A percentile compares a stretch with the other conserved stretches of the same genome.
Conservation (phyloP, 345 rosid genomes). For the Physaria fendleri region DNA sequence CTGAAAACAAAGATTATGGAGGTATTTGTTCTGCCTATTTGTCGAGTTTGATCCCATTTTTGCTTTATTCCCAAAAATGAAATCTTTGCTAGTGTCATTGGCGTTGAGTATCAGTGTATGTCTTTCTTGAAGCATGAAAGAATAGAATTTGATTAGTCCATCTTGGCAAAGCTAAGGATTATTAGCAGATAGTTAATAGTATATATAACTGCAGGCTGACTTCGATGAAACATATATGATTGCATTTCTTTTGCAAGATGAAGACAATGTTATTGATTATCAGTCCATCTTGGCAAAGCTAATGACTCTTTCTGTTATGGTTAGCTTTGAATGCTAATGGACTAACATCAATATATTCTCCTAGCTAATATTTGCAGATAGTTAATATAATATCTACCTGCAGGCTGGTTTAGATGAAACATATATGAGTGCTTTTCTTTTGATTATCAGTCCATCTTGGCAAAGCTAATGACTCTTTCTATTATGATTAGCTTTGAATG, state of each 20-base stretch:
- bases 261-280: no score
- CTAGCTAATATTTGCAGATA: slow-evolving; percentile 5
- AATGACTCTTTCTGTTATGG: slow-evolving; percentile 21
- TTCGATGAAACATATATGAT: slow-evolving; percentile 12
- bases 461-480: no score
- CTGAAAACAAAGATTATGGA: slow-evolving; percentile 88
- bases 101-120: not conserved
- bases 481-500: not conserved
- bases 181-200: not conserved
- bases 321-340: slow-evolving; percentile 40
- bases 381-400: slow-evolving; percentile 10
- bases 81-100: not conserved
- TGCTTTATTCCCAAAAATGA: not conserved
- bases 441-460: no score
- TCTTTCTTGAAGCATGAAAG: not conserved
- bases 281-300: slow-evolving; percentile 68
- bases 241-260: not conserved
- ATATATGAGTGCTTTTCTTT: not conserved
- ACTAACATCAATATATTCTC: slow-evolving; percentile 26
- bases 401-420: slow-evolving; percentile 13
- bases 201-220: slow-evolving; percentile 13
- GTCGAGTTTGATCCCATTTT: no score
- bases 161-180: slow-evolving; percentile 56
- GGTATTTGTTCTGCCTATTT: no score
- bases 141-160: not conserved